Evolutionary conservation across 805 yeast species (phyloP), one percentile per base, ranked within the genome.

Genomic region (Hanseniaspora hatyaiensis): DNA sequence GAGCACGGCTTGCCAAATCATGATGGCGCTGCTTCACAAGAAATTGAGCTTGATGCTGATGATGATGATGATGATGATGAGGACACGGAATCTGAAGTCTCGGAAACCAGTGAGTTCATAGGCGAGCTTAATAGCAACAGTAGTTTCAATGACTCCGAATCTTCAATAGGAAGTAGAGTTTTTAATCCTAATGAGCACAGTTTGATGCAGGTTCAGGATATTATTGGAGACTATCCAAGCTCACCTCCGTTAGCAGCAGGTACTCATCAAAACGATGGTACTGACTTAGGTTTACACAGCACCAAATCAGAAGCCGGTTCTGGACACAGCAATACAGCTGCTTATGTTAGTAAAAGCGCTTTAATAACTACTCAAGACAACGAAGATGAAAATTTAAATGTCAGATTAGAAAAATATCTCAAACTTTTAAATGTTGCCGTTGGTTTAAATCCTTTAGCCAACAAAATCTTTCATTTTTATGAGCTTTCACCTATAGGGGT

Each of bases 401-500:
- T 54, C 1, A 50, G 66, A 38, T 65, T 92, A 36, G 87, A 82
- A 54, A 67, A 69, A 3, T 92, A 88, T 59, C 68, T 92, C 48
- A 74, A 76, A 39, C 70, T 73, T 15, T 64, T 92, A 51, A 71
- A 81, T 46, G 63, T 69, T 15, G 65, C 73, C 4, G 71, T 84
- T 40, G 72, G 80, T 1, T 70, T 86, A 57, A 73, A 80, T 42
- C 85, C 95, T 0, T 95, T 85, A 56, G 78, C 94, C 0, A 87
- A 86, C 58, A 70, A 81, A 50, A 60, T 92, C 9, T 82, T 92
- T 56, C 88, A 82, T 52, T 92, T 92, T 60, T 76, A 89, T 51
- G 98, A 92, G 57, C 65, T 92, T 13, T 87, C 96, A 0, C 94
- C 95, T 0, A 74, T 92, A 53, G 84, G 95, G 6, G 77, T 92